Evolutionary conservation across 2,329 filamentous ascomycete genomes (phyloP), one percentile per base, ranked within the genome.

Genomic region (Alternaria consortialis): DNA sequence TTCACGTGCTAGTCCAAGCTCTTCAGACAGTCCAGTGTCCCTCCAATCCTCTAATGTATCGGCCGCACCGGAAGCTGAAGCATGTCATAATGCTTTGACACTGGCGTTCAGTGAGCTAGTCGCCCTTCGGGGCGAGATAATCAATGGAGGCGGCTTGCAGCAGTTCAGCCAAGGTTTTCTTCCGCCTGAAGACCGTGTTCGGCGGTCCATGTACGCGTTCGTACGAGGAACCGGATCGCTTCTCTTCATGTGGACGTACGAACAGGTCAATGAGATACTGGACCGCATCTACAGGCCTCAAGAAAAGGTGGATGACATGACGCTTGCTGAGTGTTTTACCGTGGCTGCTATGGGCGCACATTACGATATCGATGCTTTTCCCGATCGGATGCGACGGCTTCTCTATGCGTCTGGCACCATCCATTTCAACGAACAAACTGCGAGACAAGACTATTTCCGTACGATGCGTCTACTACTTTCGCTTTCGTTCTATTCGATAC

Each of bases 311-410:
- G 74, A 79, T 44, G 52, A 72, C 8, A 74, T 78, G 68, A 74
- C 74, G 6, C 62, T 79, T 7, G 74, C 76, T 0, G 73, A 79
- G 50, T 77, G 76, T 51, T 77, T 79, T 27, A 76, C 71, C 1
- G 59, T 78, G 5, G 74, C 77, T 31, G 75, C 77, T 7, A 74
- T 79, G 72, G 77, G 77, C 13, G 72, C 72, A 7, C 74, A 79
- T 52, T 80, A 79, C 48, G 76, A 79, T 23, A 64, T 74, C 55
- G 74, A 79, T 1, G 74, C 69, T 47, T 76, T 77, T 44, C 69
- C 77, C 1, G 74, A 78, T 46, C 61, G 63, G 2, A 71, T 75
- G 25, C 67, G 76, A 25, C 68, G 64, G 25, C 61, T 72, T 4
- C 63, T 79, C 0, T 78, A 77, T 52, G 74, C 74, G 7, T 79